Percentiles rank a stretch among this genome's conserved stretches.
These are phyloP conservation scores for Apiospora kogelbergensis DNA, from an alignment of 2,329 filamentous ascomycete genomes.

Conservation along the genomic window DNA sequence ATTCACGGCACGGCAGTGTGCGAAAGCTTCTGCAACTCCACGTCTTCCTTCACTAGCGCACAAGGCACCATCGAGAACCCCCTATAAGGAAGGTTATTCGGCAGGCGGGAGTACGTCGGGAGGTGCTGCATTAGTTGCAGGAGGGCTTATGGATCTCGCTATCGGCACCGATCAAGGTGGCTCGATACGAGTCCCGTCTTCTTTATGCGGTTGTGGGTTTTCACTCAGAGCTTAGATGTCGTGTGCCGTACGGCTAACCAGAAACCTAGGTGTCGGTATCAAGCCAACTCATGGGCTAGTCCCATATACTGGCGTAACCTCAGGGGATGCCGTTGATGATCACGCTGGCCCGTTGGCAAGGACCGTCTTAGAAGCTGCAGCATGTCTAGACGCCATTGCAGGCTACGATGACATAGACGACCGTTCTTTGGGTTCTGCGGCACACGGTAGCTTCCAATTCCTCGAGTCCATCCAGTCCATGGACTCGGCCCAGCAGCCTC, in stretches of 20 bases:
- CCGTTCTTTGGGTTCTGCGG: conserved; percentile 34
- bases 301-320: conserved; percentile 49
- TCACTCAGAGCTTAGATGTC: background rate
- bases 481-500: conserved; percentile 3
- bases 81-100: conserved; percentile 43
- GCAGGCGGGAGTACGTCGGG: conserved; percentile 51
- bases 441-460: conserved; percentile 30
- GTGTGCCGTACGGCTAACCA: background rate
- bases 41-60: conserved; percentile 45
- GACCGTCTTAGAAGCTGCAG: conserved; percentile 40
- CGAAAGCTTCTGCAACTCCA: conserved; percentile 53
- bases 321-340: conserved; percentile 50
- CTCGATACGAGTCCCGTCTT: conserved; percentile 44
- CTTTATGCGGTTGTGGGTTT: conserved; percentile 33
- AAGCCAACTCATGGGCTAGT: conserved; percentile 53
- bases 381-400: conserved; percentile 43
- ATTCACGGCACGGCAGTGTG: conserved; percentile 52
- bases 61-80: conserved; percentile 49
- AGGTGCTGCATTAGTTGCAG: conserved; percentile 44
- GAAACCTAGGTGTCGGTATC: conserved; percentile 36
- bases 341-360: conserved; percentile 46
- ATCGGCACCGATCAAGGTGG: conserved; percentile 50
- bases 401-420: conserved; percentile 51
- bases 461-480: conserved; percentile 17
- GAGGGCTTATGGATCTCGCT: conserved; percentile 42